A percentile compares a stretch with the other conserved stretches of the same genome.
Evolutionary conservation across 2,329 filamentous ascomycete species (phyloP).

Genomic region (Dactylellina sp.): DNA sequence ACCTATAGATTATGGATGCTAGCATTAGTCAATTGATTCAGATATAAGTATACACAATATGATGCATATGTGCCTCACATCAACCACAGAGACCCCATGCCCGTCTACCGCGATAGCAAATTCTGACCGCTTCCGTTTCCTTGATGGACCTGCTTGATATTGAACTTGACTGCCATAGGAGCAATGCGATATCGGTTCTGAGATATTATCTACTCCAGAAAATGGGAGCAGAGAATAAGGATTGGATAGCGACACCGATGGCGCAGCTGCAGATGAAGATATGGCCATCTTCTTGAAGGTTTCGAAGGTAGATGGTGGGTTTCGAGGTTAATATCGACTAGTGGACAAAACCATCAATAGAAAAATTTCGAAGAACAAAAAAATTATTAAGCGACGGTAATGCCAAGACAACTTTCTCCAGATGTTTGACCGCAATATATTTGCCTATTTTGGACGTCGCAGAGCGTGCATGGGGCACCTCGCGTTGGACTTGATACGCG

Average conservation of each 20-base stretch:
- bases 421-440: conserved; percentile 33
- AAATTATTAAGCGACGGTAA: conserved; percentile 24
- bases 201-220: conserved; percentile 36
- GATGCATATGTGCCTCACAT: conserved; percentile 46
- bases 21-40: conserved; percentile 1
- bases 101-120: conserved; percentile 52
- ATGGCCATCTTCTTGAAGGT: conserved; percentile 45
- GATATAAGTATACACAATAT: too few relatives aligned
- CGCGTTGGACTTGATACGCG: conserved; percentile 48
- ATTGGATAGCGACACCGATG: conserved; percentile 56
- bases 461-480: conserved; percentile 13
- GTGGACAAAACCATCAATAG: conserved; percentile 6
- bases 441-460: conserved; percentile 38
- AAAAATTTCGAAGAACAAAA: conserved; percentile 47
- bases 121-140: conserved; percentile 53
- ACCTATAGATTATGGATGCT: conserved; percentile 19
- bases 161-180: conserved; percentile 50
- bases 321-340: conserved; percentile 21
- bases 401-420: conserved; percentile 47
- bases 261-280: conserved; percentile 45
- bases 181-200: conserved; percentile 33
- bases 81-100: conserved; percentile 49
- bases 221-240: conserved; percentile 50
- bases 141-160: conserved; percentile 38
- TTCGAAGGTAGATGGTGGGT: conserved; percentile 19